Base-by-base conservation (phyloP, 331 rosid genomes). In the Quercus lobata region DNA sequence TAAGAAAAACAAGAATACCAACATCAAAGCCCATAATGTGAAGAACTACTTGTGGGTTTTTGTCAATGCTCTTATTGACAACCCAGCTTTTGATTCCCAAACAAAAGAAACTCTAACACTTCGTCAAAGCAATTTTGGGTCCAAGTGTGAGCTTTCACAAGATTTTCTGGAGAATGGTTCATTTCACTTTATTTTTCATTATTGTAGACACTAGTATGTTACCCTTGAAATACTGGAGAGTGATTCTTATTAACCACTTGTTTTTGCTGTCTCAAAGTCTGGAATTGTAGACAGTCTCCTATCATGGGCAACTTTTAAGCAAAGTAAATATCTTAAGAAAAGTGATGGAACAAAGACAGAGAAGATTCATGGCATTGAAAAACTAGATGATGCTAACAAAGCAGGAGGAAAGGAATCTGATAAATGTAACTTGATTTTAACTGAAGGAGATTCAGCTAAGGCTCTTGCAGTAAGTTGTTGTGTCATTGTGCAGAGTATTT, bases 331-430 rank as follows among this genome's bases (percentile, higher is more conserved):
- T 73, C 83, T 95, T 68, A 95, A 93, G 87, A 95, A 95, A 86
- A 63, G 98, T 7, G 99, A 95, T 86, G 99, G 99, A 77, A 77
- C 98, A 4, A 95, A 95, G 85, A 93, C 97, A 7, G 98, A 91
- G 77, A 91, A 93, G 69, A 77, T 95, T 57, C 94, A 90, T 56
- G 97, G 97, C 4, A 88, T 95, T 53, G 86, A 89, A 69, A 95
- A 95, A 88, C 91, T 95, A 25, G 99, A 95, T 72, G 99, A 95
- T 78, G 99, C 99, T 12, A 95, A 95, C 86, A 87, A 87, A 66
- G 99, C 99, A 27, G 29, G 29, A 27, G 3, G 3, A 3, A 27
- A 27, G 29, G 29, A 27, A 27, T 27, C 3, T 27, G 29, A 27
- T 27, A 27, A 27, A 27, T 27, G 29, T 27, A 27, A 3, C 29